Evolutionary conservation across 2,329 filamentous ascomycete species (phyloP).

Genomic region (Penicillium sp.): DNA sequence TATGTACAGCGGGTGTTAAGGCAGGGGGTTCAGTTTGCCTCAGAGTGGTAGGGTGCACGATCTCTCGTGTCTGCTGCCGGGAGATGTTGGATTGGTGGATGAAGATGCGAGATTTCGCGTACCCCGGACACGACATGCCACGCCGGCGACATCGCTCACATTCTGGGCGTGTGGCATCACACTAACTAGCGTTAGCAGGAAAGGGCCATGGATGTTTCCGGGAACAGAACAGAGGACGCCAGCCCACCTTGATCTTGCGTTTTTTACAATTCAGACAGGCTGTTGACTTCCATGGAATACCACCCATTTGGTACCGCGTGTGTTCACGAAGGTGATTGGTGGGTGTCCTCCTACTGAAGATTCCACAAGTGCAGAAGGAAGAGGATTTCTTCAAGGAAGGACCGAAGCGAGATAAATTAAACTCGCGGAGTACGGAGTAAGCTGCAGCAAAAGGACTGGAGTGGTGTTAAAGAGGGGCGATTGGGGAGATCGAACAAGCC

Average conservation of each 20-base stretch:
- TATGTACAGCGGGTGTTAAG: background rate
- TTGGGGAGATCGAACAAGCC: too few relatives aligned
- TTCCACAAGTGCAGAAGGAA: background rate
- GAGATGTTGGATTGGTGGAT: slow-evolving; percentile 5
- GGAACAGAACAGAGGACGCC: background rate
- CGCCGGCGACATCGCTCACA: slow-evolving; percentile 8
- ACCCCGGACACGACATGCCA: slow-evolving; percentile 10
- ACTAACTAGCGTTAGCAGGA: background rate
- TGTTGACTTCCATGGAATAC: slow-evolving; percentile 1
- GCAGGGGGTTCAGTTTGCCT: background rate
- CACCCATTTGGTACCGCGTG: slow-evolving; percentile 1
- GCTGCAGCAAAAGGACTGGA: too few relatives aligned
- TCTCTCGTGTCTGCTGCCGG: background rate
- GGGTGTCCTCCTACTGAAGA: background rate
- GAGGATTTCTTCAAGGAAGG: too few relatives aligned
- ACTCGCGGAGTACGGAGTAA: too few relatives aligned
- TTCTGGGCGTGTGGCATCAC: slow-evolving; percentile 4
- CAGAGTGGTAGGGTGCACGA: background rate
- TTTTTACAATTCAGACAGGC: slow-evolving; percentile 4
- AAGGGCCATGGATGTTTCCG: background rate
- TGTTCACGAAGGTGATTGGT: background rate
- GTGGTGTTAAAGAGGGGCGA: too few relatives aligned
- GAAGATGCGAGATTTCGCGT: slow-evolving; percentile 10
- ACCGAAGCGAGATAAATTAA: too few relatives aligned
- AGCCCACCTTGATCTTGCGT: background rate